Evolutionary conservation across 1,139 yeast genomes (phyloP).

Genomic region (Casaregolazyma lundiana): DNA sequence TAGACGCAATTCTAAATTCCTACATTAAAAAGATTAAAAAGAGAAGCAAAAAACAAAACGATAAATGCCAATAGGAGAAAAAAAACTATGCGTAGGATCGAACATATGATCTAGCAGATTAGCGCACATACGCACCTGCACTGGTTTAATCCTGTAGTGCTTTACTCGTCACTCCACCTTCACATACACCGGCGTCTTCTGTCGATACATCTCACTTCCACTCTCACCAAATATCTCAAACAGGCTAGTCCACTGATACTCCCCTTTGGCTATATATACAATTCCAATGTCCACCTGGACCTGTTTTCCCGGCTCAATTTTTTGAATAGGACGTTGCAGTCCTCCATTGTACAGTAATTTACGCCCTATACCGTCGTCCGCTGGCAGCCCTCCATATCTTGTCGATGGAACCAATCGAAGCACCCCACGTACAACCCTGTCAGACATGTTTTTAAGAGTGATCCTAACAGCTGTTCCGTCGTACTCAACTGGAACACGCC

Average conservation of each 20-base stretch:
- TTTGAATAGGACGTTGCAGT: constrained; percentile 49
- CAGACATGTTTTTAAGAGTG: constrained; percentile 25
- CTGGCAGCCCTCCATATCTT: constrained; percentile 19
- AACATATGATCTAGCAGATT: not conserved
- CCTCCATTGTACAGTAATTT: constrained; percentile 51
- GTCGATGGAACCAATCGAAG: constrained; percentile 57
- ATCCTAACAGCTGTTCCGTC: constrained; percentile 21
- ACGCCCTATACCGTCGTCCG: constrained; percentile 19
- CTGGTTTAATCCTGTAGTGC: too few relatives aligned
- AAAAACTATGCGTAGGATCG: not conserved
- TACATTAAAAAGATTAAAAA: too few relatives aligned
- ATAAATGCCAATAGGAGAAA: too few relatives aligned
- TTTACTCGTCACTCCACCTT: constrained; percentile 23
- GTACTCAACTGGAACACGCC: constrained; percentile 23
- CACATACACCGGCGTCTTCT: constrained; percentile 34
- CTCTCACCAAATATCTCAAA: constrained; percentile 43
- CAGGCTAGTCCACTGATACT: constrained; percentile 73
- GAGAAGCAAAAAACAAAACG: too few relatives aligned
- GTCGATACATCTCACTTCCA: constrained; percentile 28
- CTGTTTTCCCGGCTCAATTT: constrained; percentile 43
- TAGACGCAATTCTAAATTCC: too few relatives aligned
- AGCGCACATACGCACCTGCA: too few relatives aligned
- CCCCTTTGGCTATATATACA: constrained; percentile 63
- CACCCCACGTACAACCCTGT: constrained; percentile 45
- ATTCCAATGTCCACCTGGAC: constrained; percentile 47